A percentile compares a stretch with the other conserved stretches of the same genome.
Evolutionary conservation across 2,329 filamentous ascomycete species (phyloP).

Genomic region (Pezicula radicicola): DNA sequence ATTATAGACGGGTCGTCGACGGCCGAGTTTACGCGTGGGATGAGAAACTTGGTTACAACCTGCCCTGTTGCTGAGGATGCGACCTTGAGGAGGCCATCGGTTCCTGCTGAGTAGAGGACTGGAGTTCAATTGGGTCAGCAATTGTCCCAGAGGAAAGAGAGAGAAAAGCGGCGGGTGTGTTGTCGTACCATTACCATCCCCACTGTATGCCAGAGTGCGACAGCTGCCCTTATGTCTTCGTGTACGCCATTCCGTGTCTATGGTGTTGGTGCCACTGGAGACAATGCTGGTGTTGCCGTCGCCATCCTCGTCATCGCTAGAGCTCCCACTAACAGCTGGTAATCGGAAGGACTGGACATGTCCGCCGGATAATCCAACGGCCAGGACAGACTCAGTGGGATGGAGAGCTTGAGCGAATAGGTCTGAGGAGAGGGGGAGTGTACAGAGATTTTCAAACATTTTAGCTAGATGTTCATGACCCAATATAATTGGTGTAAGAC

Average conservation of each 20-base stretch:
- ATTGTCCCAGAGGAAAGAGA: slow-evolving; percentile 7
- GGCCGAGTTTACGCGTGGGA: slow-evolving; percentile 51
- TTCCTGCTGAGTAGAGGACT: slow-evolving; percentile 63
- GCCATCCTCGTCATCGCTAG: slow-evolving; percentile 47
- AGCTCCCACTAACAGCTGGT: slow-evolving; percentile 47
- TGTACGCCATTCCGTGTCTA: slow-evolving; percentile 84
- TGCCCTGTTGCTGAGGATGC: slow-evolving; percentile 57
- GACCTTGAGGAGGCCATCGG: slow-evolving; percentile 53
- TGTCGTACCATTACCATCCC: slow-evolving; percentile 69
- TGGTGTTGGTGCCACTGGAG: slow-evolving; percentile 65
- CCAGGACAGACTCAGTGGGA: slow-evolving; percentile 77
- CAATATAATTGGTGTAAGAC: too few species aligned
- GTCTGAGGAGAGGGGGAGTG: slow-evolving; percentile 79
- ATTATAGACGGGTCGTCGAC: slow-evolving; percentile 76
- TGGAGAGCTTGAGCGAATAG: slow-evolving; percentile 88
- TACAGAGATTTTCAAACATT: slow-evolving; percentile 75
- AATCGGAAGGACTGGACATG: slow-evolving; percentile 84
- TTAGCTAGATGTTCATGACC: neutral
- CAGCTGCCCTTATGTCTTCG: slow-evolving; percentile 93
- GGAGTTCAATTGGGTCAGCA: slow-evolving; percentile 3
- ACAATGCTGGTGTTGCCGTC: slow-evolving; percentile 47
- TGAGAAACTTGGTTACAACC: slow-evolving; percentile 77
- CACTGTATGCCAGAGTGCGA: slow-evolving; percentile 72
- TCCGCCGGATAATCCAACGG: slow-evolving; percentile 79
- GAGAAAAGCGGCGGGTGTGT: slow-evolving; percentile 10